Conservation (phyloP, 2,329 filamentous ascomycete genomes). For the Westerdykella sp. region DNA sequence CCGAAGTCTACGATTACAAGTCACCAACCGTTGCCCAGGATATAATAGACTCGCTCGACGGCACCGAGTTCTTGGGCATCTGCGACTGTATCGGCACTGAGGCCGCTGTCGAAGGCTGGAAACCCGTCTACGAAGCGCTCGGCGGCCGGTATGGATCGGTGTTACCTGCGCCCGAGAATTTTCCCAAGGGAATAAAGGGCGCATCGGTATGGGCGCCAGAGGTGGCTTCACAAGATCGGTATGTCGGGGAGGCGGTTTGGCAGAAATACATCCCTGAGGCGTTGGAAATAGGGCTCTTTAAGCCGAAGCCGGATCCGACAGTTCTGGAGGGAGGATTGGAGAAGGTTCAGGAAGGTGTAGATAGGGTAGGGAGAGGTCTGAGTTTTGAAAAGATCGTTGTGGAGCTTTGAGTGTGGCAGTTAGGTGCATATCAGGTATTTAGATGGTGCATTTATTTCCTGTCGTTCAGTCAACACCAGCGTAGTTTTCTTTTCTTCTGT, state of each 20-base stretch:
- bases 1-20: conserved; percentile 30
- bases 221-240: conserved; percentile 17
- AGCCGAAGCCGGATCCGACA: conserved; percentile 26
- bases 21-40: conserved; percentile 29
- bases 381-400: conserved; percentile 33
- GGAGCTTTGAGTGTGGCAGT: conserved; percentile 8
- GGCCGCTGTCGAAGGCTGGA: conserved; percentile 18
- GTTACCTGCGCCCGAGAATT: conserved; percentile 12
- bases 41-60: conserved; percentile 37
- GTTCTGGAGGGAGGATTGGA: conserved; percentile 27
- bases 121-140: conserved; percentile 23
- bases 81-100: conserved; percentile 35
- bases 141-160: conserved; percentile 26
- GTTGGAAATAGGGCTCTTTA: conserved; percentile 25
- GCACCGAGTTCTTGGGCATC: conserved; percentile 39
- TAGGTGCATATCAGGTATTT: background rate
- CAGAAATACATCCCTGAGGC: conserved; percentile 28
- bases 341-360: conserved; percentile 21
- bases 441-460: background rate
- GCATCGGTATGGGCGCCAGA: conserved; percentile 16
- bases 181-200: conserved; percentile 25
- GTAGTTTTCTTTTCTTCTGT: too few species aligned
- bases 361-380: conserved; percentile 25
- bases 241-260: conserved; percentile 30
- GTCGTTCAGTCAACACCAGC: too few species aligned